phyloP scores from a whole-genome alignment of 2,329 filamentous ascomycete genomes.

The Alternaria incomplexa region DNA sequence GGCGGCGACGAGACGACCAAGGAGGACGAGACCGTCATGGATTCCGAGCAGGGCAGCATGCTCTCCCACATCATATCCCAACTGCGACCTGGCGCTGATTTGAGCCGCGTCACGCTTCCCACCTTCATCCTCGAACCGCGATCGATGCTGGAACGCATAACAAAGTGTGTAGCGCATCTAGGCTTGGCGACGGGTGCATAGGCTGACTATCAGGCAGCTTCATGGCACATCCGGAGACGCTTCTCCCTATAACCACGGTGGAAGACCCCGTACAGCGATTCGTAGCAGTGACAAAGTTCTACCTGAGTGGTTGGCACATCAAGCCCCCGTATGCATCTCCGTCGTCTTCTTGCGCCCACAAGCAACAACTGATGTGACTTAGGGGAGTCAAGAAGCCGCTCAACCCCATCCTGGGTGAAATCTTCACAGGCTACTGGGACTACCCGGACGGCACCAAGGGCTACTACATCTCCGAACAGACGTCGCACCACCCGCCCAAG shows the following conservation, averaged over 20 bases:
- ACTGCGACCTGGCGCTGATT: slow-evolving; percentile 89
- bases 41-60: slow-evolving; percentile 93
- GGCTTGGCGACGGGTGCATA: background rate
- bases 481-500: slow-evolving; percentile 96
- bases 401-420: slow-evolving; percentile 94
- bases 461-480: slow-evolving; percentile 98
- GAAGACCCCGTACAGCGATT: slow-evolving; percentile 91
- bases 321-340: slow-evolving; percentile 78
- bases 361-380: slow-evolving; percentile 34
- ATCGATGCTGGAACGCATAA: slow-evolving; percentile 98
- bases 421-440: slow-evolving; percentile 95
- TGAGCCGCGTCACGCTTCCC: slow-evolving; percentile 91
- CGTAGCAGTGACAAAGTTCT: slow-evolving; percentile 95
- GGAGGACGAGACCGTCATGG: slow-evolving; percentile 79
- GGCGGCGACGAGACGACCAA: slow-evolving; percentile 50
- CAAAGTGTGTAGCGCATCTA: slow-evolving; percentile 74
- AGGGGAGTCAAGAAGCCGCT: slow-evolving; percentile 98
- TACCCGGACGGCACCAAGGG: slow-evolving; percentile 81
- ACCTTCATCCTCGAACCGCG: slow-evolving; percentile 98
- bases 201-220: slow-evolving; percentile 67
- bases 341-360: slow-evolving; percentile 4
- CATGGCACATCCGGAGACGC: slow-evolving; percentile 98
- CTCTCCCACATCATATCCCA: slow-evolving; percentile 97
- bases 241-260: slow-evolving; percentile 84
- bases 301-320: slow-evolving; percentile 98